Base-by-base conservation (phyloP, 2,329 filamentous ascomycete species). In the Podosphaera fusca region DNA sequence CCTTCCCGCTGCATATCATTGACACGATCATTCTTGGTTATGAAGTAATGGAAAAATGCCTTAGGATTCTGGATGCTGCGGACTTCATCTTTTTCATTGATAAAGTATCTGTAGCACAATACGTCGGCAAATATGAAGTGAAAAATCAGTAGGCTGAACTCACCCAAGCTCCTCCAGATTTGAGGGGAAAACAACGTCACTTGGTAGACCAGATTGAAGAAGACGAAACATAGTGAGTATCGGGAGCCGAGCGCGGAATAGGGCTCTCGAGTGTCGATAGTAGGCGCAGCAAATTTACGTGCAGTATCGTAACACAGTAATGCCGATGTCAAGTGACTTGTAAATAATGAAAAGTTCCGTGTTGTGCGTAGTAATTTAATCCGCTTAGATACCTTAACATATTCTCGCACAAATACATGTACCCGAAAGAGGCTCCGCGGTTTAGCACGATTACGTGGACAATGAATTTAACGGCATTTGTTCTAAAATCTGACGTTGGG, bases 1-100 rank as follows among this genome's bases (percentile, higher is more conserved):
- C 81, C 74, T 61, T 84, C 84, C 21, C 82, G 77, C 64, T 87
- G 86, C 29, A 83, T 74, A 46, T 83, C 76, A 67, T 95, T 95
- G 70, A 83, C 76, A 42, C 87, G 81, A n/a, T 78, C 73, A 68
- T 87, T 88, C 63, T 79, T 81, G 66, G 78, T 83, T 56, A 85
- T 69, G 67, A 80, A 82, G 73, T 77, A 95, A 62, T 85, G 77
- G 72, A 87, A 94, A 65, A 81, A 82, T 61, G 76, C 73, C 34
- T 82, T 75, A 0, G 84, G 81, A 40, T 87, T 72, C 30, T 76
- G 72, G 57, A 85, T 82, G 59, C 75, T 81, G 53, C 85, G 81
- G 60, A 95, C 77, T 64, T 90, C 80, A 62, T 90, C 86, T 0
- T 80, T 69, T 0, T 81, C 75, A 62, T 86, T 88, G 70, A 94